Evolutionary conservation across 2,329 filamentous ascomycete species (phyloP).

Genomic region (Emmonsia crescens): DNA sequence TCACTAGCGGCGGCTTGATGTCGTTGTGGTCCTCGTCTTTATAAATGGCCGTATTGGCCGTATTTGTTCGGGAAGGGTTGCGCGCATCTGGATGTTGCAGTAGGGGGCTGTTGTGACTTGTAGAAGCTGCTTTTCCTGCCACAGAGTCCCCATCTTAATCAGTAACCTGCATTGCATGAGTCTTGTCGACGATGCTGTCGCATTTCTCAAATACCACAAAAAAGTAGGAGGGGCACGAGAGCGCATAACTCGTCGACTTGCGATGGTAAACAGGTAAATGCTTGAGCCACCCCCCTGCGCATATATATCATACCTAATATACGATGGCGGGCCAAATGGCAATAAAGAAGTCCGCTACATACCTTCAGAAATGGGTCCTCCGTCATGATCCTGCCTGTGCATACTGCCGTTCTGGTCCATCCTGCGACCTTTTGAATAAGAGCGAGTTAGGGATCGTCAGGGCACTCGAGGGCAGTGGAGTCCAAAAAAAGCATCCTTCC

Average conservation of each 20-base stretch:
- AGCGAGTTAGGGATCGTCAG: not conserved
- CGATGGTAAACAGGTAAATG: not conserved
- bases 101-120: not conserved
- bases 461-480: not conserved
- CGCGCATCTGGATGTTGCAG: not conserved
- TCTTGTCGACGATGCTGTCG: not conserved
- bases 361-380: not conserved
- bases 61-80: not conserved
- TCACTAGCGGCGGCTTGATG: not conserved
- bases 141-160: not conserved
- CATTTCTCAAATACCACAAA: not conserved
- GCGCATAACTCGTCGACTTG: not conserved
- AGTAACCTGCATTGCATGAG: not conserved
- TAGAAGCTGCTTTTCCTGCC: not conserved
- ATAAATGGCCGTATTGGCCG: not conserved
- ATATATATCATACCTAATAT: not conserved
- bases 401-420: not conserved
- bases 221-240: not conserved
- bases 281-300: not conserved
- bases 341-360: not conserved
- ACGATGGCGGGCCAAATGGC: not conserved
- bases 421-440: not conserved
- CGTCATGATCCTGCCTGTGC: not conserved
- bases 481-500: not conserved
- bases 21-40: conserved; percentile 1